Percentiles rank a stretch among this genome's conserved stretches.
Evolutionary conservation across 208 protist genomes (phyloP).

Genomic region (Porcisia hertigi): DNA sequence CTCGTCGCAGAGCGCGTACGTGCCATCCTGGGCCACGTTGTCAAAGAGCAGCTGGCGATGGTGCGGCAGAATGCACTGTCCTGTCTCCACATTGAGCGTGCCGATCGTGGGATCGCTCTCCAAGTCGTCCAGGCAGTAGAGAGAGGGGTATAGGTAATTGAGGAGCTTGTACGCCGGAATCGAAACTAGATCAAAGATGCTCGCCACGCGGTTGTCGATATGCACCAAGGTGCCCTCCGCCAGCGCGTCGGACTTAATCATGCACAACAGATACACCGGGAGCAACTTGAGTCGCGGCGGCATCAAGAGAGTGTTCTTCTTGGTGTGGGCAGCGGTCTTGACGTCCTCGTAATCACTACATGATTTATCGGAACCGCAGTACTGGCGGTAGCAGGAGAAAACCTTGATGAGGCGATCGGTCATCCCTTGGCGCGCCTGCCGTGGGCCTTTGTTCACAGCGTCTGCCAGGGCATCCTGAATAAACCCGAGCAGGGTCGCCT

Average conservation of each 20-base stretch:
- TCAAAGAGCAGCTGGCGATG: constrained; percentile 72
- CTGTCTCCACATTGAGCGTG: constrained; percentile 47
- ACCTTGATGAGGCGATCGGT: constrained; percentile 65
- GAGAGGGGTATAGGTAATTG: constrained; percentile 82
- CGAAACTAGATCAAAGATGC: constrained; percentile 69
- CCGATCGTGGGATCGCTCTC: constrained; percentile 41
- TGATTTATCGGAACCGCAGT: constrained; percentile 42
- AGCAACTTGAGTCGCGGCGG: constrained; percentile 93
- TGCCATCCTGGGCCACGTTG: constrained; percentile 64
- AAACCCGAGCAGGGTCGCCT: constrained; percentile 70
- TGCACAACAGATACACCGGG: constrained; percentile 83
- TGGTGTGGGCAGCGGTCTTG: constrained; percentile 18
- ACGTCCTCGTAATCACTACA: constrained; percentile 20
- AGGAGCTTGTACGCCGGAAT: constrained; percentile 74
- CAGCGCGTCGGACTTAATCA: constrained; percentile 86
- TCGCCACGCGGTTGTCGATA: constrained; percentile 83
- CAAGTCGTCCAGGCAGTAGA: constrained; percentile 77
- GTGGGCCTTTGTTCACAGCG: constrained; percentile 78
- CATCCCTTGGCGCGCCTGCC: constrained; percentile 52
- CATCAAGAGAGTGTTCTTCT: constrained; percentile 82
- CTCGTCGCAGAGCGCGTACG: constrained; percentile 88
- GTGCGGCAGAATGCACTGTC: constrained; percentile 63
- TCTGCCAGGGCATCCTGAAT: constrained; percentile 58
- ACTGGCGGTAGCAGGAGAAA: constrained; percentile 82
- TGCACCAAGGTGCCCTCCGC: constrained; percentile 64